These are phyloP conservation scores for Ophiocordyceps polyrhachis-furcata DNA, from an alignment of 2,329 filamentous ascomycete genomes.

Conservation along the genomic window DNA sequence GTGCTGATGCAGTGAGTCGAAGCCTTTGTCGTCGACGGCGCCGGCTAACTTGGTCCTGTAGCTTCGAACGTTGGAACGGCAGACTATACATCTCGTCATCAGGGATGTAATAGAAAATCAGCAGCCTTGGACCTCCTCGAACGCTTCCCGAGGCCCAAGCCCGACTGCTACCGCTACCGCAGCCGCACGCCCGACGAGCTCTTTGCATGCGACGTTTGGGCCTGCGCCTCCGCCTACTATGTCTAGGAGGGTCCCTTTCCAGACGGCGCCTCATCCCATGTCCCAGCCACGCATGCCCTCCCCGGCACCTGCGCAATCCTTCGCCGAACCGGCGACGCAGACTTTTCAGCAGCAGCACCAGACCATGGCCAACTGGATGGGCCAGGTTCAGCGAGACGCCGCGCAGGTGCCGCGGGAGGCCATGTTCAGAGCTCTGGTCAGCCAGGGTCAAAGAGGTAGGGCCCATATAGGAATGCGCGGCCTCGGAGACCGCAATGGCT, in stretches of 20 bases:
- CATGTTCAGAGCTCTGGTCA: slow-evolving; percentile 20
- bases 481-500: slow-evolving; percentile 14
- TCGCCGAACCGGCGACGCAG: slow-evolving; percentile 10
- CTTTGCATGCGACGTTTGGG: slow-evolving; percentile 7
- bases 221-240: slow-evolving; percentile 12
- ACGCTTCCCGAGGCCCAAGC: slow-evolving; percentile 10
- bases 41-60: slow-evolving; percentile 6
- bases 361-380: slow-evolving; percentile 25
- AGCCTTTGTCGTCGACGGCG: neutral
- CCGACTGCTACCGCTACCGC: slow-evolving; percentile 8
- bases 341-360: slow-evolving; percentile 21
- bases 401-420: slow-evolving; percentile 16
- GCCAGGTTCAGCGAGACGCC: slow-evolving; percentile 18
- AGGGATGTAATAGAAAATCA: slow-evolving; percentile 18
- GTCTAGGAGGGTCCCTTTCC: slow-evolving; percentile 11
- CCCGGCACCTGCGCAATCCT: slow-evolving; percentile 8
- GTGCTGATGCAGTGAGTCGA: slow-evolving; percentile 28
- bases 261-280: slow-evolving; percentile 9
- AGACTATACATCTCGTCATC: slow-evolving; percentile 35
- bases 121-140: slow-evolving; percentile 9
- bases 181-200: slow-evolving; percentile 6
- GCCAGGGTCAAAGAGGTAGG: slow-evolving; percentile 23
- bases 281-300: slow-evolving; percentile 14
- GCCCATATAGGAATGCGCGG: slow-evolving; percentile 21
- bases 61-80: slow-evolving; percentile 25